phyloP scores from a whole-genome alignment of 208 protist genomes.

The Phytomonas sp. region DNA sequence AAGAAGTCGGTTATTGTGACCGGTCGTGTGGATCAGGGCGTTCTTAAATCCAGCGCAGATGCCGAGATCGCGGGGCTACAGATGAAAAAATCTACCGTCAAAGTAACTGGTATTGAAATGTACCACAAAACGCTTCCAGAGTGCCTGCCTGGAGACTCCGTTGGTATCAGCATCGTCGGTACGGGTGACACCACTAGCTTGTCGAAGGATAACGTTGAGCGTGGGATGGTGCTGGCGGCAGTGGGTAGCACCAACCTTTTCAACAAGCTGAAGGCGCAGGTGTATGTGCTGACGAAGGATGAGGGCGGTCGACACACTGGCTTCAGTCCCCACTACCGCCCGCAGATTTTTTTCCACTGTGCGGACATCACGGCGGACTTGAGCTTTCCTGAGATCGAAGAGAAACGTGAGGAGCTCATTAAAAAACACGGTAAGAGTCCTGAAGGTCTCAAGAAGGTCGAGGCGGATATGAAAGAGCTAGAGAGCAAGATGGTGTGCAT shows the following conservation, averaged over 20 bases:
- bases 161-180: conserved; percentile 93
- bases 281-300: conserved; percentile 98
- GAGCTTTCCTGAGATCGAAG: conserved; percentile 87
- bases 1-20: conserved; percentile 95
- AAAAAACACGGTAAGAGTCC: conserved; percentile 76
- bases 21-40: conserved; percentile 90
- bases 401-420: conserved; percentile 51
- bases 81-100: conserved; percentile 76
- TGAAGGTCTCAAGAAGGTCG: conserved; percentile 79
- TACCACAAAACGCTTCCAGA: conserved; percentile 95
- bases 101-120: conserved; percentile 94
- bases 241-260: conserved; percentile 90
- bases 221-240: conserved; percentile 93
- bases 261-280: conserved; percentile 93
- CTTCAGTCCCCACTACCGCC: conserved; percentile 95
- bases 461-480: conserved; percentile 69
- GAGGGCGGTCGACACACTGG: conserved; percentile 98
- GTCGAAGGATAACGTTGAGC: conserved; percentile 94
- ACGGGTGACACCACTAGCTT: conserved; percentile 75
- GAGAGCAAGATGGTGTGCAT: conserved; percentile 94
- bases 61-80: conserved; percentile 95
- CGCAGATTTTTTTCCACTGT: conserved; percentile 98
- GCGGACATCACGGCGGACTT: conserved; percentile 96
- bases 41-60: conserved; percentile 93
- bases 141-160: conserved; percentile 96